Percentiles rank a stretch among this genome's conserved stretches.
phyloP scores from a whole-genome alignment of 2,329 filamentous ascomycete genomes.

The Penicillium brasilianum region DNA sequence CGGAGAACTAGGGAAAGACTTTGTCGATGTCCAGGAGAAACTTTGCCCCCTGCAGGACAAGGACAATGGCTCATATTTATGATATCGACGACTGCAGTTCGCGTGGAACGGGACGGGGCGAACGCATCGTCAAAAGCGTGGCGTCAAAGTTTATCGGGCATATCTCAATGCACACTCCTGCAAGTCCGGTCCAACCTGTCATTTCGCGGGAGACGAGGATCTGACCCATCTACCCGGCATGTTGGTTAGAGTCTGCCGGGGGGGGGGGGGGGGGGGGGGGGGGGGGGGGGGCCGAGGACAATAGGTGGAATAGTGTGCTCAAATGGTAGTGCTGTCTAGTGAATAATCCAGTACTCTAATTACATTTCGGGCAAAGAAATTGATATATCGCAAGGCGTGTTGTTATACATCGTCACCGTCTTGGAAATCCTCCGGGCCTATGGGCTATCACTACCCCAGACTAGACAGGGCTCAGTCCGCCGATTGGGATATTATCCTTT shows the following conservation, averaged over 20 bases:
- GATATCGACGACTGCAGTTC: constrained; percentile 11
- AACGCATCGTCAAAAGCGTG: constrained; percentile 15
- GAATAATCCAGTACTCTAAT: not conserved
- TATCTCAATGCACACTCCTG: not conserved
- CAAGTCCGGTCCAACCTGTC: constrained; percentile 20
- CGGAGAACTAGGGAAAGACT: not conserved
- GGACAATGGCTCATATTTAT: constrained; percentile 26
- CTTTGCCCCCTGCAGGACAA: constrained; percentile 3
- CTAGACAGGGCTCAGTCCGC: not conserved
- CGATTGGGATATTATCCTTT: not conserved
- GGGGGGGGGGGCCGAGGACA: no score
- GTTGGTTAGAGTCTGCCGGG: constrained; percentile 23
- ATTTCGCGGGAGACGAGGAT: constrained; percentile 18
- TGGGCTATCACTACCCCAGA: not conserved
- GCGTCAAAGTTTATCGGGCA: constrained; percentile 26
- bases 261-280: constrained; percentile 5
- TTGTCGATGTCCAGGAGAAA: not conserved
- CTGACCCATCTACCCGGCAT: constrained; percentile 29
- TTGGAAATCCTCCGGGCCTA: not conserved
- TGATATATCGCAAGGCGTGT: not conserved
- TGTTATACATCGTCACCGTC: not conserved
- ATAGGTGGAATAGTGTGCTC: not conserved
- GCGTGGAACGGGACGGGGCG: constrained; percentile 24
- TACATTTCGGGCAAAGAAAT: not conserved
- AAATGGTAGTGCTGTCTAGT: not conserved